These are phyloP conservation scores for Aspergillus melleus DNA, from an alignment of 2,329 filamentous ascomycete species.

Conservation along the genomic window DNA sequence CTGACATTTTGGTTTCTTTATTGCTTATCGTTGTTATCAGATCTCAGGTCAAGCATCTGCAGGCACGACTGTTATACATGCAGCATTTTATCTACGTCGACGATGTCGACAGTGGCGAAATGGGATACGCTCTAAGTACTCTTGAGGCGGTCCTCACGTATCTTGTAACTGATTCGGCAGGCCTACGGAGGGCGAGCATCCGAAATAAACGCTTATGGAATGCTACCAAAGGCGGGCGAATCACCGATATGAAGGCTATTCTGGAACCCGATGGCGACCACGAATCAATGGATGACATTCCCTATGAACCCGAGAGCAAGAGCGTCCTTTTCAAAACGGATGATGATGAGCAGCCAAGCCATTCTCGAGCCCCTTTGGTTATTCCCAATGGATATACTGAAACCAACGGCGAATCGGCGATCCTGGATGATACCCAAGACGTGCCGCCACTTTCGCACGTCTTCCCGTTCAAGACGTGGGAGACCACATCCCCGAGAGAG, in stretches of 20 bases:
- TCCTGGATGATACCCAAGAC: conserved; percentile 23
- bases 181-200: conserved; percentile 78
- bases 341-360: conserved; percentile 29
- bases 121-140: conserved; percentile 93
- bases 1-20: conserved; percentile 89
- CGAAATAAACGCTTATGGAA: conserved; percentile 88
- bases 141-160: conserved; percentile 93
- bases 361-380: conserved; percentile 22
- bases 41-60: conserved; percentile 81
- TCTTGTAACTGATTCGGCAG: conserved; percentile 76
- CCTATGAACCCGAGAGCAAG: conserved; percentile 42
- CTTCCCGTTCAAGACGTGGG: conserved; percentile 79
- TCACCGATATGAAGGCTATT: conserved; percentile 73
- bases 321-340: conserved; percentile 37
- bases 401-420: conserved; percentile 17
- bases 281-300: conserved; percentile 29
- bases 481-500: conserved; percentile 43
- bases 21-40: conserved; percentile 90
- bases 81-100: conserved; percentile 97
- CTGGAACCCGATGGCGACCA: conserved; percentile 68
- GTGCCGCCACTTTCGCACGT: conserved; percentile 68
- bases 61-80: conserved; percentile 90
- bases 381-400: conserved; percentile 23
- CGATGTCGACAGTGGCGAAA: conserved; percentile 93
- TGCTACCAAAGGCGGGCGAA: conserved; percentile 73